phyloP scores from a whole-genome alignment of 2,329 filamentous ascomycete species.

The Rhynchosporium secalis region DNA sequence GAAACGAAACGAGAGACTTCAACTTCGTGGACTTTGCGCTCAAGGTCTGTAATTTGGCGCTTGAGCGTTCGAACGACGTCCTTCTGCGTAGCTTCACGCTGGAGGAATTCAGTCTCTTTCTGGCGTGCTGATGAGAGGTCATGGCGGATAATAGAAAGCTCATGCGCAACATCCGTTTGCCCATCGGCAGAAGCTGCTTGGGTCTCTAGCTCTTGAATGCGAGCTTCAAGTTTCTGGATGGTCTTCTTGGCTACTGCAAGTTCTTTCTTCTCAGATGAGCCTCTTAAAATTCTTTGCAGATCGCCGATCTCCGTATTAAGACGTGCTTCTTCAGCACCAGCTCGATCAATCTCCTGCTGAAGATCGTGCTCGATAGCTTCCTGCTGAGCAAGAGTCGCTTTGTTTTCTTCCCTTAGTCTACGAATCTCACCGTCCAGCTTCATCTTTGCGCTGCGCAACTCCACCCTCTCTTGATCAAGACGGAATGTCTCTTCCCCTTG shows the following conservation, averaged over 20 bases:
- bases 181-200: constrained; percentile 40
- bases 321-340: constrained; percentile 64
- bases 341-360: constrained; percentile 65
- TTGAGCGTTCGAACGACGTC: constrained; percentile 63
- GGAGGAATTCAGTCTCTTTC: constrained; percentile 63
- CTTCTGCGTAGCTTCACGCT: constrained; percentile 65
- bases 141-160: constrained; percentile 58
- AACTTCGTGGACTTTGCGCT: constrained; percentile 65
- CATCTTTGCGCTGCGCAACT: constrained; percentile 65
- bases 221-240: constrained; percentile 64
- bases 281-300: constrained; percentile 46
- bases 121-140: constrained; percentile 63
- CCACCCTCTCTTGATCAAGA: constrained; percentile 67
- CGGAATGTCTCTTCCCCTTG: constrained; percentile 60
- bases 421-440: constrained; percentile 68
- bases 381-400: constrained; percentile 55
- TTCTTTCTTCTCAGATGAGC: constrained; percentile 47
- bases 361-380: constrained; percentile 62
- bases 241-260: constrained; percentile 55
- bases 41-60: constrained; percentile 64
- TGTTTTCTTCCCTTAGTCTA: constrained; percentile 64
- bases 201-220: constrained; percentile 49
- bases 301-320: constrained; percentile 55
- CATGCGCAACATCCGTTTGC: constrained; percentile 51
- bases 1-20: constrained; percentile 52